Percentiles rank a stretch among this genome's conserved stretches.
phyloP scores from a whole-genome alignment of 2,329 filamentous ascomycete genomes.

The Endothia cerciana region DNA sequence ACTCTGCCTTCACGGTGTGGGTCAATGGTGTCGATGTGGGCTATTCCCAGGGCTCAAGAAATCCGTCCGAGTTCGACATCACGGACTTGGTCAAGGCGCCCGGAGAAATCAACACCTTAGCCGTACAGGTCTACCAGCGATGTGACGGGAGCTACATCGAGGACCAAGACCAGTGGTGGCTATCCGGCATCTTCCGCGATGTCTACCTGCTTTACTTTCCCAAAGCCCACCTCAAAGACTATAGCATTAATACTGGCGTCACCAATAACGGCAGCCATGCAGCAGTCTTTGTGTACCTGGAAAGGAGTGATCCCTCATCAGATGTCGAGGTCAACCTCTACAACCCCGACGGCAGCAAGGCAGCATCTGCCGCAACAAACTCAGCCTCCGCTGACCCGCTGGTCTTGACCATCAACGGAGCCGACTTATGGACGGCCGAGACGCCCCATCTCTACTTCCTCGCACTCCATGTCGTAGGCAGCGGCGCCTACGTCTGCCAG shows the following conservation, averaged over 20 bases:
- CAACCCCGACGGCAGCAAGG: constrained; percentile 34
- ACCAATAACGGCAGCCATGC: constrained; percentile 58
- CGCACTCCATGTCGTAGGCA: constrained; percentile 26
- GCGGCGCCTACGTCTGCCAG: constrained; percentile 44
- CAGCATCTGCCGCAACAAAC: constrained; percentile 5
- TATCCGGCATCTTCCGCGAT: constrained; percentile 63
- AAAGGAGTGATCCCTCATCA: constrained; percentile 38
- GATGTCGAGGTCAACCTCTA: constrained; percentile 27
- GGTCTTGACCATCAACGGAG: constrained; percentile 47
- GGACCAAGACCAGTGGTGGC: constrained; percentile 67
- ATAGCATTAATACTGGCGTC: constrained; percentile 57
- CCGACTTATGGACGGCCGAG: constrained; percentile 63
- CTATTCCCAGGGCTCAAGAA: constrained; percentile 73
- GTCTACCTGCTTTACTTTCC: constrained; percentile 64
- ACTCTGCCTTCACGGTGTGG: constrained; percentile 73
- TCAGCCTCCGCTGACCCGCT: constrained; percentile 30
- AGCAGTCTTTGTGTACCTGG: constrained; percentile 44
- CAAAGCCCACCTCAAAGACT: constrained; percentile 55
- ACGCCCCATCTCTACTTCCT: constrained; percentile 56
- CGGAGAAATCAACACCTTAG: constrained; percentile 56
- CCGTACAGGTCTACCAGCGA: constrained; percentile 72
- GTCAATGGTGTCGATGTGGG: constrained; percentile 70
- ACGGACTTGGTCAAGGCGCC: constrained; percentile 50
- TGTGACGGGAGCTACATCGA: constrained; percentile 75
- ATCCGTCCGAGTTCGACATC: constrained; percentile 75